Evolutionary conservation across 2,329 filamentous ascomycete species (phyloP), one percentile per base, ranked within the genome.

Genomic region (Biscogniauxia sp.): DNA sequence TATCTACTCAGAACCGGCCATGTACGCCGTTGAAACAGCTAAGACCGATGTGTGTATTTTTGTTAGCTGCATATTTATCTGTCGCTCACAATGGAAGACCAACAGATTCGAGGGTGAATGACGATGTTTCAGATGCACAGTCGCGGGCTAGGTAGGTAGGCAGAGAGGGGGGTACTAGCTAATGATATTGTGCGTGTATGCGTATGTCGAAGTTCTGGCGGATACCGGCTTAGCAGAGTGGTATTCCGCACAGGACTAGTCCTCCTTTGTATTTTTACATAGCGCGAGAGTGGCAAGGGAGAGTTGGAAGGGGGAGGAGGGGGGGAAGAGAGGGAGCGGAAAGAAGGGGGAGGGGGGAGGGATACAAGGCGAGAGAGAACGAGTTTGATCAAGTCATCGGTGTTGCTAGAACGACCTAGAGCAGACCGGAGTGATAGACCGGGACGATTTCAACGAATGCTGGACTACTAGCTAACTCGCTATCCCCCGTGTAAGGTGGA

Each of bases 401-500:
- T n/a, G 5, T 15, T 45, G 37, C 17, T 32, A 13, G 11, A 32
- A 13, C n/a, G n/a, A n/a, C 28, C 28, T 32, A 32, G 28, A 32
- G 11, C 37, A 45, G 37, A 45, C 37, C 37, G 37, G 37, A 52
- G 51, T n/a, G 51, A 19, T 20, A 52, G 51, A 20, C 51, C 20
- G 51, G 20, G n/a, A n/a, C n/a, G n/a, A n/a, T n/a, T n/a, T n/a
- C n/a, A 45, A 11, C 2, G 37, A 45, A 45, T 45, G n/a, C n/a
- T 45, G 37, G 17, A 5, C 17, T 17, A n/a, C 37, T 45, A 45
- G 58, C 69, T 84, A 98, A 62, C 95, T 32, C 5, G 11, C 9
- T 13, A 32, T 32, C 28, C 95, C 60, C 95, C 95, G 75, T 99
- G 95, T 63, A 99, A 81, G 19, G 95, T 99, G 63, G 93, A 97